Evolutionary conservation across 208 protist genomes (phyloP), one percentile per base, ranked within the genome.

Genomic region (Acanthamoeba culbertsoni): DNA sequence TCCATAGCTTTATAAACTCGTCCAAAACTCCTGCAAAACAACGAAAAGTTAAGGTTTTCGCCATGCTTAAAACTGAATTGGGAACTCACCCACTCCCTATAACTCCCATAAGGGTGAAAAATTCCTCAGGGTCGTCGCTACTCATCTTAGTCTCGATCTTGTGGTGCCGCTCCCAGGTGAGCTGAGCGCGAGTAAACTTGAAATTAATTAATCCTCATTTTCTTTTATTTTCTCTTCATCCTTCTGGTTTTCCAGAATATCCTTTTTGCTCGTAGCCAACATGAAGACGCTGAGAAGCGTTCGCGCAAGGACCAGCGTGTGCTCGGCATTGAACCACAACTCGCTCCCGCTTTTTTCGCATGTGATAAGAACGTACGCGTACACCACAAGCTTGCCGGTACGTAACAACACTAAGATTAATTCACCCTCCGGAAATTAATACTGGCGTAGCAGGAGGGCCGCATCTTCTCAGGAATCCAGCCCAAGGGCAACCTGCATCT

Each of bases 401-500:
- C n/a, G n/a, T n/a, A n/a, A n/a, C 23, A 62, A 5, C 20, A 62
- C 31, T 26, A 28, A 5, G 23, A 7, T n/a, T 26, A 62, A 33
- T 7, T 26, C 20, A n/a, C 20, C 3, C 5, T 62, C 55, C 23
- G 12, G 8, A 18, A 18, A 18, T 18, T 8, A 18, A n/a, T 75
- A 28, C 37, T 1, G 71, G 1, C 1, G 14, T 7, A 63, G 26
- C 26, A 57, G 14, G 35, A 12, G 0, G 35, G 53, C 6, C 62
- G 93, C 33, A 86, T 97, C 28, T 96, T 97, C 35, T 96, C 95
- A 51, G 96, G 96, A 10, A 97, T 97, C 71, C 96, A 97, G 93
- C 95, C 96, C 8, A 97, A 95, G 51, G 94, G 94, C 46, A 94
- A 65, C 20, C 51, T 97, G 48, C 95, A 96, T 93, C 51, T 97